A percentile compares a stretch with the other conserved stretches of the same genome.
Evolutionary conservation across 2,329 filamentous ascomycete genomes (phyloP).

Genomic region (Apiospora arundinis): DNA sequence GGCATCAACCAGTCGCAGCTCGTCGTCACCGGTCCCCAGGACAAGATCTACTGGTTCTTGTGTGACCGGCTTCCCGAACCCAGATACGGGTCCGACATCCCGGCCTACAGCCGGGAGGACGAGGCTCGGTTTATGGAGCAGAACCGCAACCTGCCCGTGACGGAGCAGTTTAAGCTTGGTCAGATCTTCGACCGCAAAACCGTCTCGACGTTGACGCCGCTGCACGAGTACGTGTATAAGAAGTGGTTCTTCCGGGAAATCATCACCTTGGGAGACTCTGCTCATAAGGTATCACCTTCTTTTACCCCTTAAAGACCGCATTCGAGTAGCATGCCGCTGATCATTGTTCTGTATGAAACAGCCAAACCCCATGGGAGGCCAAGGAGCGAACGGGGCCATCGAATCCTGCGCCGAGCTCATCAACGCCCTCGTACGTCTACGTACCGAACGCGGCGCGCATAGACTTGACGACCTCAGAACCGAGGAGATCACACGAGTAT

Average conservation of each 20-base stretch:
- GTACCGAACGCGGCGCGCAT: conserved; percentile 10
- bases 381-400: conserved; percentile 38
- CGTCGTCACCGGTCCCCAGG: conserved; percentile 38
- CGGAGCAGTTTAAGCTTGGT: conserved; percentile 36
- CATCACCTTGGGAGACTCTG: conserved; percentile 40
- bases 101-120: conserved; percentile 41
- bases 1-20: conserved; percentile 36
- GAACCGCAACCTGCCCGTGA: conserved; percentile 32
- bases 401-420: conserved; percentile 36
- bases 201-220: conserved; percentile 38
- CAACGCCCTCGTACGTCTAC: conserved; percentile 30
- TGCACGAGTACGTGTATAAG: conserved; percentile 43
- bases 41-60: conserved; percentile 45
- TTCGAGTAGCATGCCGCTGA: no score
- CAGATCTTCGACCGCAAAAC: conserved; percentile 38
- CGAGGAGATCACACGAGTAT: conserved; percentile 28
- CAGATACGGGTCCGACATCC: conserved; percentile 41
- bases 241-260: conserved; percentile 43
- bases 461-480: conserved; percentile 27
- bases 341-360: no score
- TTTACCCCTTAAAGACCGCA: no score
- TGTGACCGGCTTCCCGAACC: conserved; percentile 39
- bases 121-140: conserved; percentile 37
- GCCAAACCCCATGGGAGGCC: conserved; percentile 37
- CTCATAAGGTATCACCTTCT: conserved; percentile 46